Conservation (phyloP, 257 asterid genomes). For the Penstemon eatonii region DNA sequence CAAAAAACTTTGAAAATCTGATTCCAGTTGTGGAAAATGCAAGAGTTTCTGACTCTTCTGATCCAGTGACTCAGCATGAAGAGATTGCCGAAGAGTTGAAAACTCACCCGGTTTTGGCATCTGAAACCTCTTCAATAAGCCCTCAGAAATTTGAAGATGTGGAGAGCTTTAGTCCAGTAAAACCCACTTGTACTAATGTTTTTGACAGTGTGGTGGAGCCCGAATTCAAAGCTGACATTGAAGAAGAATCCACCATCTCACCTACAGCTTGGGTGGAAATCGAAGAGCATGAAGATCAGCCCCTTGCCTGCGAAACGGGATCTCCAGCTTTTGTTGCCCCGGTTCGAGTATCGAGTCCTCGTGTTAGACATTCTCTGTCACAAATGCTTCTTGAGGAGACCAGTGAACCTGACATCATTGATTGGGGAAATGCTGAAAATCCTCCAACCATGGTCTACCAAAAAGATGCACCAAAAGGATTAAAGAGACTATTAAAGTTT, state of each 20-base stretch:
- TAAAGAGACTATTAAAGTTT: constrained; percentile 90
- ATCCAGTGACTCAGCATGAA: constrained; percentile 44
- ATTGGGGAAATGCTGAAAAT: constrained; percentile 96
- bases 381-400: constrained; percentile 98
- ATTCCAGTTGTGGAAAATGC: constrained; percentile 43
- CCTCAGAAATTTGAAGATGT: constrained; percentile 44
- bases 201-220: constrained; percentile 35
- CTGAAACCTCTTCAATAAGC: constrained; percentile 34
- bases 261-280: constrained; percentile 94
- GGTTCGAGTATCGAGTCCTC: constrained; percentile 63
- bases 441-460: constrained; percentile 74
- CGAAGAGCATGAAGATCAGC: constrained; percentile 69
- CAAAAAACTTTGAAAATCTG: constrained; percentile 35
- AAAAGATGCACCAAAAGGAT: constrained; percentile 89
- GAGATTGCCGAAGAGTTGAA: constrained; percentile 37
- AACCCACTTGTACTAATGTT: constrained; percentile 24
- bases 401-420: constrained; percentile 74
- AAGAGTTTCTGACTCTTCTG: constrained; percentile 41
- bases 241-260: constrained; percentile 73
- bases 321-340: constrained; percentile 48
- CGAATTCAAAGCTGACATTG: constrained; percentile 43
- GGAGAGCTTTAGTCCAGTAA: constrained; percentile 43
- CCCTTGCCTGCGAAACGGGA: constrained; percentile 41
- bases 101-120: constrained; percentile 29
- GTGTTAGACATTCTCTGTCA: constrained; percentile 92